Percentiles rank a stretch among this genome's conserved stretches.
phyloP scores from a whole-genome alignment of 495 filamentous ascomycete species.

The Penicillium verhagenii region DNA sequence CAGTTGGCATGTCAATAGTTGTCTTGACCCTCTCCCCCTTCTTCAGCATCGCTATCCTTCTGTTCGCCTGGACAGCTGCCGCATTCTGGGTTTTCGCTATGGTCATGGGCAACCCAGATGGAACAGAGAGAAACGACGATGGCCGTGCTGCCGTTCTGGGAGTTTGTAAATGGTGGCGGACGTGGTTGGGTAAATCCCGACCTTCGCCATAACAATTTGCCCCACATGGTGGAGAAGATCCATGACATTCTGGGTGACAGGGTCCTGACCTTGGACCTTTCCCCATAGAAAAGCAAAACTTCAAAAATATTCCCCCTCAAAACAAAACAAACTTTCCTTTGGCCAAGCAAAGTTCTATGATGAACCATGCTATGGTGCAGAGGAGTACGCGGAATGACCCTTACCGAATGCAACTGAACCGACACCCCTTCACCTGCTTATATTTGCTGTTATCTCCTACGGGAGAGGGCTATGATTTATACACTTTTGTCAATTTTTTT shows the following conservation, averaged over 20 bases:
- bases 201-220: constrained; percentile 16
- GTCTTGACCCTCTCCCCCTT: constrained; percentile 56
- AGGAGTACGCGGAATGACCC: neutral
- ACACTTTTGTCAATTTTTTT: neutral
- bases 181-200: constrained; percentile 49
- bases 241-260: too few relatives aligned
- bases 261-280: neutral
- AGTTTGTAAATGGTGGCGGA: constrained; percentile 62
- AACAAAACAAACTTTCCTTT: neutral
- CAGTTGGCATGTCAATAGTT: constrained; percentile 40
- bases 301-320: neutral
- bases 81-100: constrained; percentile 64
- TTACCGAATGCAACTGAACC: neutral
- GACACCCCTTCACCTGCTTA: constrained; percentile 1
- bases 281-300: neutral
- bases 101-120: constrained; percentile 62
- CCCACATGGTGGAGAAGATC: neutral
- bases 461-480: neutral
- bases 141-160: constrained; percentile 59
- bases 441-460: neutral
- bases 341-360: neutral
- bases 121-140: constrained; percentile 61
- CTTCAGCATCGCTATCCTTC: constrained; percentile 50
- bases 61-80: constrained; percentile 59
- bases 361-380: neutral